Base-by-base conservation (phyloP, 2,329 filamentous ascomycete genomes). In the Cladobotryum protrusum region DNA sequence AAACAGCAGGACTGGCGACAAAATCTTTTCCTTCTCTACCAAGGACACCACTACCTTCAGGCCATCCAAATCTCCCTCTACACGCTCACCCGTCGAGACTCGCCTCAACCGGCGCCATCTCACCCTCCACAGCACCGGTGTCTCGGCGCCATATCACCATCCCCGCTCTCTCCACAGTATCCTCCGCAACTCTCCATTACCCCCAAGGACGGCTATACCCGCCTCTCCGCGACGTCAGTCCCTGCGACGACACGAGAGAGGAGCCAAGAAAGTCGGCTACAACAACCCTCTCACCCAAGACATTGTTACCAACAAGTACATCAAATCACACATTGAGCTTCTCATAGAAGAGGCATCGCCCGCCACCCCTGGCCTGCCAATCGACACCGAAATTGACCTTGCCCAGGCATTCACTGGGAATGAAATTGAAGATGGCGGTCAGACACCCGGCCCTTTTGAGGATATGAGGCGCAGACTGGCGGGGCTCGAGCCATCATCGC, bases 121-220 rank as follows among this genome's bases (percentile, higher is more conserved):
- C 3, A 47, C 51, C 17, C 49, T 48, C 35, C 48, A 50, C 40
- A 53, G 57, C 37, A 33, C 54, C 12, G 50, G 52, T 18, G 42
- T 56, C 4, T 68, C 68, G 19, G 67, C 74, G 3, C 82, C 82
- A 2, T 85, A 85, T 58, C 77, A 70, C 2, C 81, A 81, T 54
- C 77, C 81, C 33, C 74, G 74, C 49, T 70, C 72, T 39, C 73
- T 85, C 9, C 81, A 78, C 61, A 83, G 80, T 64, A 85, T 85
- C 58, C 73, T 85, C 18, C 77, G 81, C 47, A 85, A 85, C 69
- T 85, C 82, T 4, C 82, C 82, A 15, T 70, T 85, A 6, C 79
- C 80, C 17, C 76, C 78, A 1, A 64, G 70, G 3, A 76, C 67
- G 17, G 71, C 76, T 3, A 67, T 69, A 32, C 75, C 76, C 8